phyloP scores from a whole-genome alignment of 805 yeast genomes.

The Yamadazyma tumulicola region DNA sequence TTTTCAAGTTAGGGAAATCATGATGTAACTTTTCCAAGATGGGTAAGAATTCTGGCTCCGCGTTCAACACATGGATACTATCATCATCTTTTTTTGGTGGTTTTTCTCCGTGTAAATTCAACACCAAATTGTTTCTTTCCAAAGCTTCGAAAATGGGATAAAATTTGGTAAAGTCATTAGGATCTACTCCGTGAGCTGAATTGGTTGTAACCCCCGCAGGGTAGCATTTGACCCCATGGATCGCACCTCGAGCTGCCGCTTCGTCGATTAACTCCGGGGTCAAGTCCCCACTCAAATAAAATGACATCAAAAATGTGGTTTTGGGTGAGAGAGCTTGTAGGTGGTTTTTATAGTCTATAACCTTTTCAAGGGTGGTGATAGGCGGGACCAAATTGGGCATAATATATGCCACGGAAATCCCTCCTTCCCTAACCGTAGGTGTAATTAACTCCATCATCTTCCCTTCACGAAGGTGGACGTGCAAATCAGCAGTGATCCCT shows the following conservation, averaged over 20 bases:
- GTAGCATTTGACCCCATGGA: slow-evolving; percentile 90
- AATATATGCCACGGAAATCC: slow-evolving; percentile 83
- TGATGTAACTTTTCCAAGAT: slow-evolving; percentile 73
- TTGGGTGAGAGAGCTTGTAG: slow-evolving; percentile 68
- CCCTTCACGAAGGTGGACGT: slow-evolving; percentile 94
- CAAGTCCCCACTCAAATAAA: slow-evolving; percentile 72
- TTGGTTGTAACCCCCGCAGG: slow-evolving; percentile 99
- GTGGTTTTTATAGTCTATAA: slow-evolving; percentile 60
- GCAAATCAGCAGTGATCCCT: slow-evolving; percentile 85
- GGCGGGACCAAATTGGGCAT: slow-evolving; percentile 98
- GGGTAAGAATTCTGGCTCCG: slow-evolving; percentile 90
- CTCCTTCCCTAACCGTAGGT: slow-evolving; percentile 89
- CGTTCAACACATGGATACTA: slow-evolving; percentile 81
- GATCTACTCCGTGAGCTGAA: slow-evolving; percentile 87
- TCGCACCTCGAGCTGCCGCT: slow-evolving; percentile 67
- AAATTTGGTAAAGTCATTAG: slow-evolving; percentile 82
- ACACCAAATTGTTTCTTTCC: slow-evolving; percentile 72
- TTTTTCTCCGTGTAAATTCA: slow-evolving; percentile 94
- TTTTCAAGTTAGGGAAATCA: slow-evolving; percentile 83
- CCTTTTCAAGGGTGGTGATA: slow-evolving; percentile 70
- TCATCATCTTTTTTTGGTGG: slow-evolving; percentile 57
- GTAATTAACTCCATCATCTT: slow-evolving; percentile 87
- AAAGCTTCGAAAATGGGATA: slow-evolving; percentile 88
- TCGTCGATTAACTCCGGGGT: slow-evolving; percentile 82
- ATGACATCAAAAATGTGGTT: slow-evolving; percentile 88